Evolutionary conservation across 73 alveolate species (phyloP), one percentile per base, ranked within the genome.

Genomic region (Paramecium caudatum): DNA sequence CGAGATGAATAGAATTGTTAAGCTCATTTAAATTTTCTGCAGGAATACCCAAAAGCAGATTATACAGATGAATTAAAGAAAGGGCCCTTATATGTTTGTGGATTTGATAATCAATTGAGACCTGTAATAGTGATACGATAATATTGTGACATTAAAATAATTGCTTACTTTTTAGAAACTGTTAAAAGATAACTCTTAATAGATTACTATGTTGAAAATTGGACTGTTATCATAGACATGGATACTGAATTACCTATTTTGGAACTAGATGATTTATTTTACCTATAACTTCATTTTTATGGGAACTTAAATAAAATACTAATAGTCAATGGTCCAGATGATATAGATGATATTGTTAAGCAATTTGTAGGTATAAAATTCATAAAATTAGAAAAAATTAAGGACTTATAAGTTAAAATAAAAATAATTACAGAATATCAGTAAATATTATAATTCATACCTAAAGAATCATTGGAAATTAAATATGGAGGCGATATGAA

Each of bases 161-260:
- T 74, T 17, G 88, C 88, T 45, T 74, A 74, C 65, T 74, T 41
- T 74, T 19, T 74, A 43, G 88, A 74, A 45, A 74, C 88, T 5
- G 88, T 74, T 39, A 74, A 74, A 45, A 37, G 88, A 74, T 19
- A 41, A 4, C 55, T 74, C 8, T 21, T 74, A 74, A 45, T 74
- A 39, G 88, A 74, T 21, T 74, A 74, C 43, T 74, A 74, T 74
- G 88, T 74, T 74, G 88, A 74, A 43, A 74, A 74, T 74, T 74
- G 88, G 88, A 74, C 88, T 21, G 46, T 74, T 45, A 74, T 74
- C n/a, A 15, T 74, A 2, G 88, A 74, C 43, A 23, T 74, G 19
- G 88, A 74, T 74, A 39, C 5, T 12, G 88, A 74, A 21, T 43
- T 74, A 4, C 88, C 88, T 8, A 6, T 39, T 6, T 13, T 74